Conservation (phyloP, 2,329 filamentous ascomycete genomes). For the Trichoderma koningiopsis region DNA sequence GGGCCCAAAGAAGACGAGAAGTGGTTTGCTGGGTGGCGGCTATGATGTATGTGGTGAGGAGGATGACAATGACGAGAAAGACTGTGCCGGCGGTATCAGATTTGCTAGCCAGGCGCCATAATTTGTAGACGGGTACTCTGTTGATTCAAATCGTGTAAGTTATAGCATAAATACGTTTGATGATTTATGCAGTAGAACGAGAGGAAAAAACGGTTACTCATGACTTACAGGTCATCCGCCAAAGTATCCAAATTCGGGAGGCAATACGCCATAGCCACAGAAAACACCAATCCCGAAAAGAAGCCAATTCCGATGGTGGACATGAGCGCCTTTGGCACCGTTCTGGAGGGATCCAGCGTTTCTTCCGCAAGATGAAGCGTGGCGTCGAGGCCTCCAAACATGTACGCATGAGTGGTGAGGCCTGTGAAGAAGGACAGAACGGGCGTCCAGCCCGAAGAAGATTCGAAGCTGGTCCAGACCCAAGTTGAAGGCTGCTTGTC, state of each 20-base stretch:
- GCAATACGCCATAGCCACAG: slow-evolving; percentile 36
- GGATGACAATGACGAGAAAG: slow-evolving; percentile 16
- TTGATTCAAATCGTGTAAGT: not conserved
- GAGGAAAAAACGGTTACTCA: no score
- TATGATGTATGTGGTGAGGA: slow-evolving; percentile 27
- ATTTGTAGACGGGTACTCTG: slow-evolving; percentile 22
- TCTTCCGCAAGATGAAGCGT: slow-evolving; percentile 45
- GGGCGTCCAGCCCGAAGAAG: slow-evolving; percentile 35
- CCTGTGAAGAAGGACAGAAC: slow-evolving; percentile 44
- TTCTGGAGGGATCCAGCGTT: slow-evolving; percentile 35
- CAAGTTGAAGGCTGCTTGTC: slow-evolving; percentile 16
- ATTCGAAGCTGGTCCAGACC: slow-evolving; percentile 38
- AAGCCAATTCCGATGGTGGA: slow-evolving; percentile 40
- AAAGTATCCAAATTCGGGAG: slow-evolving; percentile 31
- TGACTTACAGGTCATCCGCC: slow-evolving; percentile 18
- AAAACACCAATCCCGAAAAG: slow-evolving; percentile 37
- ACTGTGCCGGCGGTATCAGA: slow-evolving; percentile 23
- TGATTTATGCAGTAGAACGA: not conserved
- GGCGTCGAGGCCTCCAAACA: slow-evolving; percentile 42
- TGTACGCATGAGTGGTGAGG: slow-evolving; percentile 42
- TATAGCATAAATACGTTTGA: not conserved
- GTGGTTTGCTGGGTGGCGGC: slow-evolving; percentile 29
- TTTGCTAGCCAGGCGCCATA: slow-evolving; percentile 22
- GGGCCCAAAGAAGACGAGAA: slow-evolving; percentile 29
- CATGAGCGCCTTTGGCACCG: slow-evolving; percentile 39